These are phyloP conservation scores for Panaeolus papilionaceus DNA, from an alignment of 768 basidiomycete species.

Conservation along the genomic window DNA sequence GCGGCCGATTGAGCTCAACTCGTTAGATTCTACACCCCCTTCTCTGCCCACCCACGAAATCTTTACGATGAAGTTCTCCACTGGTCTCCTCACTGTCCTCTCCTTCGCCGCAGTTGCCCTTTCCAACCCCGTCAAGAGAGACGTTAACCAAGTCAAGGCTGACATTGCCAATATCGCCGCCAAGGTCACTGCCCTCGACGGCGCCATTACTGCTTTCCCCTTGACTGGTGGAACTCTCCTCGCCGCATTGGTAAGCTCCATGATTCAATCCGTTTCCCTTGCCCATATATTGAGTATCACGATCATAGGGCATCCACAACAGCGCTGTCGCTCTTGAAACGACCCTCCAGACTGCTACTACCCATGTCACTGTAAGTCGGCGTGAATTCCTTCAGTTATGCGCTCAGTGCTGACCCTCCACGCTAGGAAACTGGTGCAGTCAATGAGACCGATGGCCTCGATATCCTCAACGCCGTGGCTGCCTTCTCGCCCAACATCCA, in stretches of 20 bases:
- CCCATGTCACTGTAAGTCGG: slow-evolving; percentile 32
- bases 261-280: not conserved
- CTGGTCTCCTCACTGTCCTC: slow-evolving; percentile 15
- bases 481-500: slow-evolving; percentile 35
- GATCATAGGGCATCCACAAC: slow-evolving; percentile 34
- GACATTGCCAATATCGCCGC: slow-evolving; percentile 32
- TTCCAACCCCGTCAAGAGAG: slow-evolving; percentile 18
- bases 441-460: slow-evolving; percentile 30
- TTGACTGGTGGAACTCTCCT: slow-evolving; percentile 31
- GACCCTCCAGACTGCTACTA: slow-evolving; percentile 31
- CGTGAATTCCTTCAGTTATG: not conserved
- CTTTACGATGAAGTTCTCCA: slow-evolving; percentile 16
- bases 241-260: slow-evolving; percentile 29
- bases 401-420: not conserved
- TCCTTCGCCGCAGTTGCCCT: slow-evolving; percentile 18
- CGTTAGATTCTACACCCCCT: not conserved
- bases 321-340: slow-evolving; percentile 28
- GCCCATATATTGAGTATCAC: not conserved
- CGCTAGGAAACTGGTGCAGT: slow-evolving; percentile 31
- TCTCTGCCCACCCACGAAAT: not conserved
- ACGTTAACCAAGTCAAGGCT: slow-evolving; percentile 32
- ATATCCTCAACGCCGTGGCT: slow-evolving; percentile 31
- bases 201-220: slow-evolving; percentile 35
- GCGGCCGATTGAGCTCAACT: not conserved
- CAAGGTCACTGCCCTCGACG: slow-evolving; percentile 34